Conservation (phyloP, 139 green algal genomes). For the Micractinium conductrix region DNA sequence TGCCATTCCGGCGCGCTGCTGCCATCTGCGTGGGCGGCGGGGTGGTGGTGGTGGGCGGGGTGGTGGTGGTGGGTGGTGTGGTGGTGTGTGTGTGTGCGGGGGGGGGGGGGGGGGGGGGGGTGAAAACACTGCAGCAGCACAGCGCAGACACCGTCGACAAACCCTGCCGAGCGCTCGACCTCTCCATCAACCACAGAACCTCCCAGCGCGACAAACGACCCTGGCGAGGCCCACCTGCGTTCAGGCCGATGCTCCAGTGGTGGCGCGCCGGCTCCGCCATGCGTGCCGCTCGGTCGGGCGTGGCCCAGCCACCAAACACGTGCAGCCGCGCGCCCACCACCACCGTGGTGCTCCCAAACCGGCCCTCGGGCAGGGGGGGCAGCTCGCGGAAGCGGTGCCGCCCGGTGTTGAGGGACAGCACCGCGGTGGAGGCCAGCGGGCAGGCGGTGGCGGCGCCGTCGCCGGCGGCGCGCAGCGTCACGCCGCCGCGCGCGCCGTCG, state of each 20-base stretch:
- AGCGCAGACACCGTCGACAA: background rate
- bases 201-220: no score
- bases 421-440: slow-evolving; percentile 9
- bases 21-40: background rate
- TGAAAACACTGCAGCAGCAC: background rate
- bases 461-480: background rate
- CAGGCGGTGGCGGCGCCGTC: background rate
- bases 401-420: slow-evolving; percentile 5
- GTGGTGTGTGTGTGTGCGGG: no score
- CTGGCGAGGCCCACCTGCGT: background rate
- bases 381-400: background rate
- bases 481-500: background rate
- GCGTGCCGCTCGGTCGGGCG: background rate
- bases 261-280: background rate
- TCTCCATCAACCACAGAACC: background rate
- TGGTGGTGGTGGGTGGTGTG: background rate
- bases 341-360: background rate
- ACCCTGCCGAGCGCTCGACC: no score
- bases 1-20: slow-evolving; percentile 24
- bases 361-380: background rate
- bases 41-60: background rate
- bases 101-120: background rate
- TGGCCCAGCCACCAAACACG: slow-evolving; percentile 15
- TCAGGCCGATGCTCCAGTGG: slow-evolving; percentile 34
- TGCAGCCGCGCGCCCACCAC: slow-evolving; percentile 22